Evolutionary conservation across 306 rosid species (phyloP), one percentile per base, ranked within the genome.

Genomic region (Trifolium pratense): DNA sequence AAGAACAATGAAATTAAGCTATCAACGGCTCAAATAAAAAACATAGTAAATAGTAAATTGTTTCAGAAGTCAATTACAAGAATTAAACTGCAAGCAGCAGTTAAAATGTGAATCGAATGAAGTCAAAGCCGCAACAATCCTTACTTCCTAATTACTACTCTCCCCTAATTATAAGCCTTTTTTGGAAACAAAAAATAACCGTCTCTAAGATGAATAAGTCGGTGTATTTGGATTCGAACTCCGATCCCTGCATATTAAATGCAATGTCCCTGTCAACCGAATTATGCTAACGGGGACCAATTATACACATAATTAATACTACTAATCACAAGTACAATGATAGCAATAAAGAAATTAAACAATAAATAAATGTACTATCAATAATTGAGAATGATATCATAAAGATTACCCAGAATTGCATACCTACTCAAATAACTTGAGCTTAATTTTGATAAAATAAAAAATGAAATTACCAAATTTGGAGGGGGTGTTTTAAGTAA

Each of bases 321-420:
- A 29, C 32, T 29, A 29, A 29, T 29, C 32, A 29, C 32, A 29
- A 5, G 40, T 29, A 5, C 48, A 49, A 51, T 66, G 26, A 66
- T 29, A 49, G 61, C 58, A 40, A 67, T 15, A 70, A 74, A 34
- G 2, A 7, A 36, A 69, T 63, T 60, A 20, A 45, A 51, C 58
- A 43, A 59, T 40, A 80, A 60, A 59, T 6, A 17, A 29, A 29
- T 73, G 57, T 58, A n/a, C 8, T n/a, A 36, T 57, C 72, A 60
- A 60, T 46, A 75, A 36, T 68, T 71, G 70, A 52, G 9, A 66
- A 66, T n/a, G 49, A 17, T 29, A 10, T 9, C 34, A 49, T n/a
- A 29, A 68, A 77, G 75, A 84, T 57, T 75, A 63, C 31, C 63
- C 39, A 40, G 62, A 59, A 70, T 34, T 26, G 18, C 57, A 73